Conservation (phyloP, 192 early-diverging fungal species). For the Phlyctochytrium arcticum region DNA sequence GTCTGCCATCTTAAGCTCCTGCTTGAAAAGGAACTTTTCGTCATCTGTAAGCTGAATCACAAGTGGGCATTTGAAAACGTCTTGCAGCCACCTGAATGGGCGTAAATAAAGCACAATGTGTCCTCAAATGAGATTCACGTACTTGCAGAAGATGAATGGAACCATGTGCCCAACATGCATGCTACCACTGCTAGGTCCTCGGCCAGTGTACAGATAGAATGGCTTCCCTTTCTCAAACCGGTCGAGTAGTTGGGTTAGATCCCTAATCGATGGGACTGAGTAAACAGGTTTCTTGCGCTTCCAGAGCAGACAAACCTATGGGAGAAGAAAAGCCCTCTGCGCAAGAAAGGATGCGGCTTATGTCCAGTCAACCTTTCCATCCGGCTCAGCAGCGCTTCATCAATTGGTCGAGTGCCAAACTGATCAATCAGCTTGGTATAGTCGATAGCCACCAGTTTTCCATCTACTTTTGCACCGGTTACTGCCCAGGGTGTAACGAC, state of each 20-base stretch:
- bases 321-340: slow-evolving; percentile 92
- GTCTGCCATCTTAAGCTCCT: slow-evolving; percentile 78
- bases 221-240: slow-evolving; percentile 93
- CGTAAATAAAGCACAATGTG: neutral
- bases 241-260: slow-evolving; percentile 80
- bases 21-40: slow-evolving; percentile 97
- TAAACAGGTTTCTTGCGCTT: no score
- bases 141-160: slow-evolving; percentile 96
- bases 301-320: slow-evolving; percentile 59
- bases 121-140: slow-evolving; percentile 6
- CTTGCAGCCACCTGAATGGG: slow-evolving; percentile 80
- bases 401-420: slow-evolving; percentile 84
- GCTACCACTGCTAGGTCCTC: slow-evolving; percentile 83
- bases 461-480: slow-evolving; percentile 85
- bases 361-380: slow-evolving; percentile 82
- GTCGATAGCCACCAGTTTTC: slow-evolving; percentile 82
- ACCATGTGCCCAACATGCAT: slow-evolving; percentile 98
- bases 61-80: slow-evolving; percentile 89
- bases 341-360: slow-evolving; percentile 74
- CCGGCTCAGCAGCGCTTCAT: slow-evolving; percentile 69
- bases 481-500: slow-evolving; percentile 91
- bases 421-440: slow-evolving; percentile 84
- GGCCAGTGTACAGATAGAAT: slow-evolving; percentile 96
- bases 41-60: slow-evolving; percentile 99
- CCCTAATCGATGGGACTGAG: slow-evolving; percentile 31